Base-by-base conservation (phyloP, 352 stramenopile species). In the Phytopythium mirpurense region DNA sequence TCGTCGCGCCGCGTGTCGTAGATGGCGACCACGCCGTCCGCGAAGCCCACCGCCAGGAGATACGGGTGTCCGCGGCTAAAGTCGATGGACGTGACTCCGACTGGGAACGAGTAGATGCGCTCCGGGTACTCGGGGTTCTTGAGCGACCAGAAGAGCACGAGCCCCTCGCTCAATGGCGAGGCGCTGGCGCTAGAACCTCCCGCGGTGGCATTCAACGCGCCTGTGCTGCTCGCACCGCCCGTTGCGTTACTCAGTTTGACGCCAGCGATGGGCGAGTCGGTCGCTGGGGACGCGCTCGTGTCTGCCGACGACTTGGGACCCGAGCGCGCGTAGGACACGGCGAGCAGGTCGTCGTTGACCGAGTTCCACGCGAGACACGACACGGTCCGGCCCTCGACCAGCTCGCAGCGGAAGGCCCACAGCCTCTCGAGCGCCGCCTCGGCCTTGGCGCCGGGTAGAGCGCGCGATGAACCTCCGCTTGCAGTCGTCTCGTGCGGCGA, bases 71-170 rank as follows among this genome's bases (percentile, higher is more conserved):
- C 59, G 24, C 69, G 73, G 21, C 83, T 95, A 46, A 98, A 97
- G 44, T 96, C 90, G 47, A 98, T 82, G 32, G 82, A 93, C 5
- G 85, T 96, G 32, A 93, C 88, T 19, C 87, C 78, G 18, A 82
- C 79, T 12, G 67, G 65, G 21, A 91, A 58, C 44, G 74, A 70
- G 52, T 96, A 90, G 9, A 96, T 81, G n/a, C 88, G 79, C 62
- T 97, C 88, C 0, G 92, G 92, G 51, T 84, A 96, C 54, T 93
- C 85, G 5, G 90, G 90, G 60, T 98, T 98, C 45, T 88, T 93
- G 19, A 97, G 66, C 27, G 86, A 96, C 92, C 91, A 98, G 60
- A 98, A 97, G 24, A 97, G 67, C n/a, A 98, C 83, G 15, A 95
- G 53, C 2, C 90, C 89, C n/a, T 77, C 64, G n/a, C 66, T 66